A percentile compares a stretch with the other conserved stretches of the same genome.
phyloP scores from a whole-genome alignment of 2,329 filamentous ascomycete species.

The Aspergillus vadensis region DNA sequence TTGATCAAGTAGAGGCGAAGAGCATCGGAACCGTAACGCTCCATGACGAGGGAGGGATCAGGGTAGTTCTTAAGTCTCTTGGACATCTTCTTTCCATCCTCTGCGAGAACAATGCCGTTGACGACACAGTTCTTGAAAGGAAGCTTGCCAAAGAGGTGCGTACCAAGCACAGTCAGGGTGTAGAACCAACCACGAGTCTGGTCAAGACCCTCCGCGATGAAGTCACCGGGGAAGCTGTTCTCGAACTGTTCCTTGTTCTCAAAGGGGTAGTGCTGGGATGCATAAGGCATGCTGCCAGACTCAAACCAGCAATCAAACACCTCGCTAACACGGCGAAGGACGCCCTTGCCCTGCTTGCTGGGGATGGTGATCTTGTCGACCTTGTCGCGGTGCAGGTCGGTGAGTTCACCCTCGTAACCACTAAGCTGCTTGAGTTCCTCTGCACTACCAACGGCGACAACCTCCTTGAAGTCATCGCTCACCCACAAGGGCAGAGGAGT shows the following conservation, averaged over 20 bases:
- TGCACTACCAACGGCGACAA: slow-evolving; percentile 82
- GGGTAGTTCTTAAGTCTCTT: slow-evolving; percentile 97
- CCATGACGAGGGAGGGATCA: slow-evolving; percentile 78
- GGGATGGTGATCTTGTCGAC: slow-evolving; percentile 94
- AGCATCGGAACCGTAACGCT: slow-evolving; percentile 87
- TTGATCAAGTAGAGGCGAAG: slow-evolving; percentile 95
- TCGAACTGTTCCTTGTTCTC: slow-evolving; percentile 82
- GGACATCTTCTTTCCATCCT: slow-evolving; percentile 98
- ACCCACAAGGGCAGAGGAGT: slow-evolving; percentile 91
- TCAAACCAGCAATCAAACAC: slow-evolving; percentile 98
- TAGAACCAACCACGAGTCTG: slow-evolving; percentile 98
- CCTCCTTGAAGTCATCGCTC: slow-evolving; percentile 83
- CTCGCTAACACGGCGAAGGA: slow-evolving; percentile 77
- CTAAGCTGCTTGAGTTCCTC: slow-evolving; percentile 82
- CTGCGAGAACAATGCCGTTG: slow-evolving; percentile 89
- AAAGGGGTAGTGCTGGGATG: slow-evolving; percentile 88
- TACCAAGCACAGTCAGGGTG: slow-evolving; percentile 83
- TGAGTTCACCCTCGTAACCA: slow-evolving; percentile 80
- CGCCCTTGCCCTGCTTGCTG: slow-evolving; percentile 81
- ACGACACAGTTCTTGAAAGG: slow-evolving; percentile 97
- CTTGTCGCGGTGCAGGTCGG: slow-evolving; percentile 87
- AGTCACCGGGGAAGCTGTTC: slow-evolving; percentile 83
- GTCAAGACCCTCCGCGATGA: slow-evolving; percentile 90
- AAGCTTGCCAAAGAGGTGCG: slow-evolving; percentile 78
- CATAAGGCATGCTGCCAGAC: slow-evolving; percentile 93